These are phyloP conservation scores for Cucumis sativus DNA, from an alignment of 306 rosid species.

Conservation along the genomic window DNA sequence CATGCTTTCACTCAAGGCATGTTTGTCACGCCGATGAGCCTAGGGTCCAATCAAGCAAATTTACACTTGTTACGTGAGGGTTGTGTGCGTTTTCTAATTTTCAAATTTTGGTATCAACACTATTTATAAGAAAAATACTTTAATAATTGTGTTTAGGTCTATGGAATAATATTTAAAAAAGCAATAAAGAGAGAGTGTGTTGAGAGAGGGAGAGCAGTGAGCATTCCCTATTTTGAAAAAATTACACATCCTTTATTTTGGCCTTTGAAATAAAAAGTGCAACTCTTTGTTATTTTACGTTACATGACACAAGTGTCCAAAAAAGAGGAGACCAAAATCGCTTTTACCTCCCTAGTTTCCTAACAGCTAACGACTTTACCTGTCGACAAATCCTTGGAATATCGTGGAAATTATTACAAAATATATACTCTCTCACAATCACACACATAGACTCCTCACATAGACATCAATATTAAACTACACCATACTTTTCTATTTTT, in stretches of 20 bases:
- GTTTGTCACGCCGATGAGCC: no score
- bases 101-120: no score
- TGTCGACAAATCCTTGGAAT: constrained; percentile 27
- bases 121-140: no score
- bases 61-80: no score
- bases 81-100: no score
- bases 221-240: background rate
- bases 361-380: constrained; percentile 54
- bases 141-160: no score
- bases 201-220: background rate
- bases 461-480: background rate
- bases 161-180: background rate
- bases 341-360: constrained; percentile 20
- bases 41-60: no score
- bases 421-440: background rate
- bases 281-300: background rate
- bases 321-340: constrained; percentile 26
- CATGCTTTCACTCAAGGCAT: no score
- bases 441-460: background rate
- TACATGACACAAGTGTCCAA: constrained; percentile 17
- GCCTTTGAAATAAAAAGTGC: background rate
- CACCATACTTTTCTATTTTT: no score
- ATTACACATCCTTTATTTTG: background rate
- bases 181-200: background rate
- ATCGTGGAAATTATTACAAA: background rate